phyloP scores from a whole-genome alignment of 192 early-diverging fungal species.

The Coemansia sp. region DNA sequence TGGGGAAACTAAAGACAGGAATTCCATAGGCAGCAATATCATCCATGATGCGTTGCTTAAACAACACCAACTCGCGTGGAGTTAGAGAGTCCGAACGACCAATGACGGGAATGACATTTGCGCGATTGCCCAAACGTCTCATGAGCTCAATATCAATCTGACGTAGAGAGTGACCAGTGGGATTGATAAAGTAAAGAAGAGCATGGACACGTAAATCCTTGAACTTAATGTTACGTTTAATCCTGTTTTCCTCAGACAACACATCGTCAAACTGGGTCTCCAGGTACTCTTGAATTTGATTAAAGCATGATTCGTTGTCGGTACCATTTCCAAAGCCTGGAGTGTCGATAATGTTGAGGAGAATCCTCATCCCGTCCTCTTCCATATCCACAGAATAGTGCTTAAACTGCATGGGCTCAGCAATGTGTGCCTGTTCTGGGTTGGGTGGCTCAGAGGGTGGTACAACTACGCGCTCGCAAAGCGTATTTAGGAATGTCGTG shows the following conservation, averaged over 20 bases:
- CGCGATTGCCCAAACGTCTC: slow-evolving; percentile 83
- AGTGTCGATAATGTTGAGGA: slow-evolving; percentile 96
- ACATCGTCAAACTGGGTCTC: slow-evolving; percentile 94
- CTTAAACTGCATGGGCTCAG: slow-evolving; percentile 87
- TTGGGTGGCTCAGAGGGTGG: slow-evolving; percentile 62
- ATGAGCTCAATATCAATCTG: slow-evolving; percentile 96
- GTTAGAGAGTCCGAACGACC: slow-evolving; percentile 92
- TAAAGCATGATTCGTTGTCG: slow-evolving; percentile 91
- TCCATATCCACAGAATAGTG: slow-evolving; percentile 93
- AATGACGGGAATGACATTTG: slow-evolving; percentile 97
- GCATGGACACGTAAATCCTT: slow-evolving; percentile 95
- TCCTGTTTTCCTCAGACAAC: slow-evolving; percentile 82
- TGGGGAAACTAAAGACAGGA: slow-evolving; percentile 97
- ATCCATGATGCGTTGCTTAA: slow-evolving; percentile 95
- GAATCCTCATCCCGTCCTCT: slow-evolving; percentile 96
- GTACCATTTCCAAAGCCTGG: slow-evolving; percentile 98
- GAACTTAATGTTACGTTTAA: slow-evolving; percentile 86
- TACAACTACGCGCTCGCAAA: slow-evolving; percentile 82
- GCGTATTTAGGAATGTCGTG: slow-evolving; percentile 97
- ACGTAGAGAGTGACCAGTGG: slow-evolving; percentile 94
- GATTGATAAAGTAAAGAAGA: slow-evolving; percentile 96
- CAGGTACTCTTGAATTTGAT: slow-evolving; percentile 89
- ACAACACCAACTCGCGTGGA: slow-evolving; percentile 76
- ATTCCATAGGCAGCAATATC: slow-evolving; percentile 95
- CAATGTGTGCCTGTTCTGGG: slow-evolving; percentile 76